Conservation (phyloP, 108 stramenopile species). For the Cyclotella choctawhatcheeana region DNA sequence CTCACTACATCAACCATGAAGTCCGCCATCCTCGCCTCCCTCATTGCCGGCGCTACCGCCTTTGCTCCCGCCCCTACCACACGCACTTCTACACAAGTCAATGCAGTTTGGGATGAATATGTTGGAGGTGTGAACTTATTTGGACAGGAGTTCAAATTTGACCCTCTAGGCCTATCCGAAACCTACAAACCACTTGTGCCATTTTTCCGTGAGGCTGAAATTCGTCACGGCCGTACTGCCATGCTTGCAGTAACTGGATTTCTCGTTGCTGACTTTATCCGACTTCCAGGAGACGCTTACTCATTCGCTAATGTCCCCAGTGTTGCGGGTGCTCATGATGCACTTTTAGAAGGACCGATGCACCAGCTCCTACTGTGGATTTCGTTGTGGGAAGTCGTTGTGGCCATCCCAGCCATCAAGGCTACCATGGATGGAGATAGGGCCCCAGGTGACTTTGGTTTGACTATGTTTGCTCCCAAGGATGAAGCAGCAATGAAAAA, state of each 20-base stretch:
- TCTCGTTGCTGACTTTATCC: conserved; percentile 84
- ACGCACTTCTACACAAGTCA: conserved; percentile 44
- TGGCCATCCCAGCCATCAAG: conserved; percentile 60
- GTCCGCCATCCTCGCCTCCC: conserved; percentile 58
- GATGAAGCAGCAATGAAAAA: conserved; percentile 53
- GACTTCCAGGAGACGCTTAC: conserved; percentile 87
- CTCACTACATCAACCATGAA: conserved; percentile 54
- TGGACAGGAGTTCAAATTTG: conserved; percentile 65
- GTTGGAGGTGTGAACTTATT: conserved; percentile 32
- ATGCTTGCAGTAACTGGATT: conserved; percentile 90
- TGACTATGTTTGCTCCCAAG: conserved; percentile 55
- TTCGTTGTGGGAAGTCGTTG: conserved; percentile 65
- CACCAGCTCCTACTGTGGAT: conserved; percentile 78
- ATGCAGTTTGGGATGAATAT: conserved; percentile 54
- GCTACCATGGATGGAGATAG: conserved; percentile 78
- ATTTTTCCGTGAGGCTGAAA: conserved; percentile 91
- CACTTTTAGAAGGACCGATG: conserved; percentile 75
- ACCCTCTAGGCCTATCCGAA: conserved; percentile 71
- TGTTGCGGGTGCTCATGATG: conserved; percentile 78
- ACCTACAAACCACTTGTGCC: conserved; percentile 58
- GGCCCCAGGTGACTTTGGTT: conserved; percentile 81
- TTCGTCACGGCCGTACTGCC: conserved; percentile 88
- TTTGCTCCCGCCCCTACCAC: conserved; percentile 50
- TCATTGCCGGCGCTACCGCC: conserved; percentile 36
- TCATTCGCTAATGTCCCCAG: conserved; percentile 84